Base-by-base conservation (phyloP, 805 yeast species). In the Candida awuae region DNA sequence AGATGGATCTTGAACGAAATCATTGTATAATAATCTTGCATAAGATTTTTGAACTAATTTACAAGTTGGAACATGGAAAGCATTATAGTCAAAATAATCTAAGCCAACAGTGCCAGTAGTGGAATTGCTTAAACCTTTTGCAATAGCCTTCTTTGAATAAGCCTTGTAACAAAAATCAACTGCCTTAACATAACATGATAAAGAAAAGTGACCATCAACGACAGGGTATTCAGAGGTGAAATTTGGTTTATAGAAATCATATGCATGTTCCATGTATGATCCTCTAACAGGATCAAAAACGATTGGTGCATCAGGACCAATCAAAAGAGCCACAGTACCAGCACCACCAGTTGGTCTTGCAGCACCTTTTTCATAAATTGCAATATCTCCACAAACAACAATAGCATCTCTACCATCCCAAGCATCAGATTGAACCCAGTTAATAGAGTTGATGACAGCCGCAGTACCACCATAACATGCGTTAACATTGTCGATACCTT, bases 291-390 rank as follows among this genome's bases (percentile, higher is more conserved):
- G 67, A 54, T 92, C 97, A 54, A 92, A 80, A 29, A 85, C 96
- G 51, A 92, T 73, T 50, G 98, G 98, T 29, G 98, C 97, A 59
- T 92, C 95, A 38, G 97, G 95, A 37, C 98, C 98, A 55, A 92
- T 84, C 61, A 84, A 77, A 59, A 92, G 55, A 32, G 98, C 98
- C 44, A 90, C 94, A 34, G 94, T 73, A 61, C 98, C 98, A 39
- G 94, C 97, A 70, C 98, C 98, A 63, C 98, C 98, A 38, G 98
- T 92, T 58, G 98, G 98, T 73, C 98, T 82, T 41, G 98, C 98
- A 28, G 94, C 82, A 61, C 98, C 98, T 68, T 88, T 77, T 55
- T 88, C 87, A 66, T 92, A 92, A 52, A 92, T 80, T 58, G 98
- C 98, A 63, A 92, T 92, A 66, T 92, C 98, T 65, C 97, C 97